These are phyloP conservation scores for Epichloe amarillans DNA, from an alignment of 2,329 filamentous ascomycete genomes.

Conservation along the genomic window DNA sequence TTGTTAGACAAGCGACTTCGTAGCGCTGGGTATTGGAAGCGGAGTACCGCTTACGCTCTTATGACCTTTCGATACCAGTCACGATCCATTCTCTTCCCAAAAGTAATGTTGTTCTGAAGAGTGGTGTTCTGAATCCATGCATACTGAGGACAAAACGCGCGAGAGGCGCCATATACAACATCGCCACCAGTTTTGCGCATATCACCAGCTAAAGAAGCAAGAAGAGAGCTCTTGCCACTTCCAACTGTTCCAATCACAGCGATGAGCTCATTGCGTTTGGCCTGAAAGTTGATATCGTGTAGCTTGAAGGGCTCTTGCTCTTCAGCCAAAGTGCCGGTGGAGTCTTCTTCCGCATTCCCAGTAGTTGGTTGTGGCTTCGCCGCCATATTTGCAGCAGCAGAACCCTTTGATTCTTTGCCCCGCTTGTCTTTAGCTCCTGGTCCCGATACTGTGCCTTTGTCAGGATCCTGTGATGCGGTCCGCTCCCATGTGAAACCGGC, in stretches of 20 bases:
- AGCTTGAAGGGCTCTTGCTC: constrained; percentile 59
- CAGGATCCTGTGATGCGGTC: constrained; percentile 40
- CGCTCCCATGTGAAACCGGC: constrained; percentile 84
- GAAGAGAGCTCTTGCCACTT: constrained; percentile 78
- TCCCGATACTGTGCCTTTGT: constrained; percentile 18
- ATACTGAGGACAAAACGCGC: constrained; percentile 91
- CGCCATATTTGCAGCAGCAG: constrained; percentile 17
- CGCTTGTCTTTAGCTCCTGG: constrained; percentile 30
- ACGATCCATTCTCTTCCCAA: constrained; percentile 65
- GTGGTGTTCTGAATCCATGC: constrained; percentile 95
- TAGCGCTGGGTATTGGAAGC: background rate
- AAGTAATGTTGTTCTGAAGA: constrained; percentile 78
- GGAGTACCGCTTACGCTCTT: constrained; percentile 42
- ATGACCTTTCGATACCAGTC: constrained; percentile 78
- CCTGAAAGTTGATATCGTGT: constrained; percentile 50
- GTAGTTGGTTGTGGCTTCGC: constrained; percentile 17
- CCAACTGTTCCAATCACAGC: constrained; percentile 85
- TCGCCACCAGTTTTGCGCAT: constrained; percentile 75
- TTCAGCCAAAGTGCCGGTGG: constrained; percentile 42
- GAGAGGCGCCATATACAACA: constrained; percentile 60
- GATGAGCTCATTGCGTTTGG: constrained; percentile 63
- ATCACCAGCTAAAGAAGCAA: constrained; percentile 81
- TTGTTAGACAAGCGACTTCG: background rate
- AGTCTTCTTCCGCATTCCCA: constrained; percentile 28
- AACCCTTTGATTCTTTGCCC: constrained; percentile 25